phyloP scores from a whole-genome alignment of 192 early-diverging fungal species.

The Chytriomyces sp. region DNA sequence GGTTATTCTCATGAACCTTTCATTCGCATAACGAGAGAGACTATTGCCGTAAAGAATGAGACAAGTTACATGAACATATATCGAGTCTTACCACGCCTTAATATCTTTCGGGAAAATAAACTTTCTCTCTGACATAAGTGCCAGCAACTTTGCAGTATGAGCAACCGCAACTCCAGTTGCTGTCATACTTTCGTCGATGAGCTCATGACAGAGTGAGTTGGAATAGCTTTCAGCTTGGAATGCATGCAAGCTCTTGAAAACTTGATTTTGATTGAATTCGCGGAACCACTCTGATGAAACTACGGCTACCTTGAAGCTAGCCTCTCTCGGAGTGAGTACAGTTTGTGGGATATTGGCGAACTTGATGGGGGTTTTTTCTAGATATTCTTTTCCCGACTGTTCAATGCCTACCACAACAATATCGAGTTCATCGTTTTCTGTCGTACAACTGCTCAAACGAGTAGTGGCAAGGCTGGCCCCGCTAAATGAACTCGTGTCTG shows the following conservation, averaged over 20 bases:
- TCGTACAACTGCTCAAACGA: no score
- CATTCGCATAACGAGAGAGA: not conserved
- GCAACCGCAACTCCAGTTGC: conserved; percentile 3
- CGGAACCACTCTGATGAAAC: conserved; percentile 6
- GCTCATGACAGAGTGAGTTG: not conserved
- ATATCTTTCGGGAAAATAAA: not conserved
- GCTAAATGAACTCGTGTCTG: no score
- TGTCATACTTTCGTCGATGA: not conserved
- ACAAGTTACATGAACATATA: not conserved
- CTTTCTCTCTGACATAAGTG: not conserved
- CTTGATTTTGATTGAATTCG: not conserved
- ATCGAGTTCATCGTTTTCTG: no score
- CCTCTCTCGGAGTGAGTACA: no score
- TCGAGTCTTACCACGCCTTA: not conserved
- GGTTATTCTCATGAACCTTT: not conserved
- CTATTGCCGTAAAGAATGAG: not conserved
- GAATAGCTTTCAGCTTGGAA: not conserved
- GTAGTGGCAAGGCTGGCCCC: no score
- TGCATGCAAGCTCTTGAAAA: not conserved
- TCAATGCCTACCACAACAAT: no score
- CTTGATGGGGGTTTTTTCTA: no score
- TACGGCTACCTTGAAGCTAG: no score
- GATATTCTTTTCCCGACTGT: no score
- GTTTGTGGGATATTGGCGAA: no score
- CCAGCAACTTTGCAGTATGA: conserved; percentile 3